Percentiles rank a stretch among this genome's conserved stretches.
Conservation (phyloP, 2,329 filamentous ascomycete species). For the Dactylellina cionopaga region DNA sequence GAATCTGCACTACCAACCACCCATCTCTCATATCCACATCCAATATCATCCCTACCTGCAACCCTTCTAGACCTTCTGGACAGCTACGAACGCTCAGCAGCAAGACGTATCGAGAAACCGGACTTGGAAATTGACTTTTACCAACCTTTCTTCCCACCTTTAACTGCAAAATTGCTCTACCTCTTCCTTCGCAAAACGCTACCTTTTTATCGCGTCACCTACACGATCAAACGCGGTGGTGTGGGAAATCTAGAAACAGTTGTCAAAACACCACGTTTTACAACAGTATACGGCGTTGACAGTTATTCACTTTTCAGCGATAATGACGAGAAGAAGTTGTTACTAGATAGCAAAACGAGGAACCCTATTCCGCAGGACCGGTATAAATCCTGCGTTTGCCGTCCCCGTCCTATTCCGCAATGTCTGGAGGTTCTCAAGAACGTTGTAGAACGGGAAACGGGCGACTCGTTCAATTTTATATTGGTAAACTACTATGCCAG, state of each 20-base stretch:
- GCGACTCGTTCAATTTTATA: constrained; percentile 77
- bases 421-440: constrained; percentile 73
- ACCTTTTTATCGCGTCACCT: constrained; percentile 79
- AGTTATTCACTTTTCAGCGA: constrained; percentile 71
- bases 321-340: constrained; percentile 53
- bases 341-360: constrained; percentile 63
- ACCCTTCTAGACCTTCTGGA: constrained; percentile 21
- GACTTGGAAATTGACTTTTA: constrained; percentile 80
- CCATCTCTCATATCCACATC: constrained; percentile 36
- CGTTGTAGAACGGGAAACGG: constrained; percentile 73
- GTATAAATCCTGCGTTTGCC: constrained; percentile 63
- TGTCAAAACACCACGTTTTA: constrained; percentile 68
- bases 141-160: constrained; percentile 74
- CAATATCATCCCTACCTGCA: constrained; percentile 21
- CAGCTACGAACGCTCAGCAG: not conserved
- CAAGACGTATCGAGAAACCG: constrained; percentile 68
- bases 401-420: constrained; percentile 75
- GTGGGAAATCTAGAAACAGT: constrained; percentile 69
- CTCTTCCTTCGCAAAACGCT: constrained; percentile 75
- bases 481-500: constrained; percentile 84
- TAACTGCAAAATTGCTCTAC: constrained; percentile 71
- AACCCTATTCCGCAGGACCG: constrained; percentile 65
- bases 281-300: constrained; percentile 69
- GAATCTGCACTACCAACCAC: constrained; percentile 5
- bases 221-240: constrained; percentile 75